phyloP scores from a whole-genome alignment of 768 basidiomycete genomes.

The Gautieria morchelliformis region DNA sequence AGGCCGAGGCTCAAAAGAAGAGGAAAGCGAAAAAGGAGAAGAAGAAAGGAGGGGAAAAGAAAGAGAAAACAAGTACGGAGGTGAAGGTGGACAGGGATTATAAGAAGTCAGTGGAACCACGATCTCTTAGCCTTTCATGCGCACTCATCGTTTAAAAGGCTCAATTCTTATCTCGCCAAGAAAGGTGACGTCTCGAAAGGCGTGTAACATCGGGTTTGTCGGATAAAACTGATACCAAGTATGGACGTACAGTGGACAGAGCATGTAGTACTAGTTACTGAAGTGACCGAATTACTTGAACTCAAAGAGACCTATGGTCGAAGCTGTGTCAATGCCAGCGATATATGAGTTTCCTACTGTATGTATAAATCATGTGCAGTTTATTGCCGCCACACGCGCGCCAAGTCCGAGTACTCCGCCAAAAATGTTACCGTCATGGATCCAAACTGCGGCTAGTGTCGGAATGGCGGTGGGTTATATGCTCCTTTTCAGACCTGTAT shows the following conservation, averaged over 20 bases:
- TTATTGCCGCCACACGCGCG: neutral
- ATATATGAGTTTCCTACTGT: too few species aligned
- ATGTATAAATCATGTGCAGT: too few species aligned
- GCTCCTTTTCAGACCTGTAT: neutral
- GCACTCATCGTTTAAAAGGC: constrained; percentile 7
- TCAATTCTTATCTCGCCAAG: constrained; percentile 22
- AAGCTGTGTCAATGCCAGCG: too few species aligned
- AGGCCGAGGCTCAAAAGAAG: constrained; percentile 54
- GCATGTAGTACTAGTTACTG: neutral
- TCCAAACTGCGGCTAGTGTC: constrained; percentile 57
- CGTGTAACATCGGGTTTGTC: neutral
- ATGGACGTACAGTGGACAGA: too few species aligned
- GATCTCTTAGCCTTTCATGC: neutral
- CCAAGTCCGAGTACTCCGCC: neutral
- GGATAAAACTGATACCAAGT: too few species aligned
- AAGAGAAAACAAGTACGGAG: constrained; percentile 28
- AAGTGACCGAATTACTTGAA: too few species aligned
- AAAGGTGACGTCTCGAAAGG: neutral
- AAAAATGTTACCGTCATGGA: constrained; percentile 43
- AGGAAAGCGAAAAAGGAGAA: constrained; percentile 70
- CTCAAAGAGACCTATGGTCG: too few species aligned
- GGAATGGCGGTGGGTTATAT: constrained; percentile 52
- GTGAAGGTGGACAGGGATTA: constrained; percentile 48
- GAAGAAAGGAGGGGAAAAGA: constrained; percentile 37
- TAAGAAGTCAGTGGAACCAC: constrained; percentile 33